Evolutionary conservation across 2,329 filamentous ascomycete genomes (phyloP), one percentile per base, ranked within the genome.

Genomic region (Claviceps arundinis): DNA sequence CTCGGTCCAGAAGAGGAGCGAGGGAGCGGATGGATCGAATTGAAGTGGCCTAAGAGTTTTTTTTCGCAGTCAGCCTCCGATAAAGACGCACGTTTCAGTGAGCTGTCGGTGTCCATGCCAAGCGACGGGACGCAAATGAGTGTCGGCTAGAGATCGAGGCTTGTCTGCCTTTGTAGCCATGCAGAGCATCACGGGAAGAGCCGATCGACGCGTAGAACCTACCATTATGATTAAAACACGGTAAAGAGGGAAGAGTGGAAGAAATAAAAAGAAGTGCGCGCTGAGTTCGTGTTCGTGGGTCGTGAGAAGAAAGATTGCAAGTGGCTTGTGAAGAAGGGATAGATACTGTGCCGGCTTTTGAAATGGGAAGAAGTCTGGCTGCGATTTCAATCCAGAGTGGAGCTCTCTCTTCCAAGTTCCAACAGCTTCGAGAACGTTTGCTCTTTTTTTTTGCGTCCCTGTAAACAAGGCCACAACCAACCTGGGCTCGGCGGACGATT

Each of bases 1-100:
- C 89, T 64, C 93, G 91, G 82, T 98, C 93, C 73, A 98, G 84
- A 61, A 98, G 90, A 57, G 93, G 93, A 55, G 85, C 87, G 64
- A 98, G 90, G 65, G 84, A 84, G 75, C 91, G 93, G 82, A 98
- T 90, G 70, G 87, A 94, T 72, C 91, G 93, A 76, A 97, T 81
- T 60, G 90, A 80, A 67, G 81, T 84, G 61, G 80, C 72, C 81
- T 84, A 56, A 4, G 24, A n/a, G 26, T 34, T 9, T 3, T 4
- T 4, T 3, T 4, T 37, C 40, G 24, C 47, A 14, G 41, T 50
- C 41, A 50, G 48, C 9, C 19, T 37, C 3, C 30, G 24, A 6
- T 14, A 19, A 8, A 24, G 3, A 13, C 6, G 8, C 7, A 22
- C 9, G 4, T 17, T 30, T 19, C 30, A 4, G 17, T 1, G 11